Evolutionary conservation across 2,329 filamentous ascomycete species (phyloP).

Genomic region (Akanthomyces muscarius): DNA sequence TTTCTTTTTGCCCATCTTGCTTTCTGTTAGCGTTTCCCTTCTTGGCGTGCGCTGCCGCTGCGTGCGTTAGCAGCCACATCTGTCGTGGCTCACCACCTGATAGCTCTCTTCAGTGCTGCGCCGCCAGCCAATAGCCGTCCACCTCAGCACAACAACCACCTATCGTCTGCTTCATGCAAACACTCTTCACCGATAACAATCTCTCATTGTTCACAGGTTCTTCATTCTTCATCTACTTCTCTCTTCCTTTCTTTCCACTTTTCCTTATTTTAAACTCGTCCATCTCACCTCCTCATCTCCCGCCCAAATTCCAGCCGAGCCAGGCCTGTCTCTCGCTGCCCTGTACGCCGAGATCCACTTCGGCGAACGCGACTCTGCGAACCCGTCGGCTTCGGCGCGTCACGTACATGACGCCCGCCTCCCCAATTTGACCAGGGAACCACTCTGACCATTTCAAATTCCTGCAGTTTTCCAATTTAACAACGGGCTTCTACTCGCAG

Average conservation of each 20-base stretch:
- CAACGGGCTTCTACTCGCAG: background rate
- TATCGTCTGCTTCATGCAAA: background rate
- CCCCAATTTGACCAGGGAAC: conserved; percentile 28
- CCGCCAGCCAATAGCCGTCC: background rate
- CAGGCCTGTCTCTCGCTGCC: conserved; percentile 9
- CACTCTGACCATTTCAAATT: conserved; percentile 16
- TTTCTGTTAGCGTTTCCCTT: background rate
- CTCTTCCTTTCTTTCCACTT: conserved; percentile 4
- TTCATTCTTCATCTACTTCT: background rate
- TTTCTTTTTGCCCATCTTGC: background rate
- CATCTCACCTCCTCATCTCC: conserved; percentile 1
- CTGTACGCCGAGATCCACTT: conserved; percentile 23
- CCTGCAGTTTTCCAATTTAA: background rate
- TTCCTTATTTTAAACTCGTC: conserved; percentile 4
- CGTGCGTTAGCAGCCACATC: background rate
- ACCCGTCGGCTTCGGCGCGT: conserved; percentile 28
- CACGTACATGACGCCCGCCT: conserved; percentile 39
- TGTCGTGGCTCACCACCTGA: background rate
- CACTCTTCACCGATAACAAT: background rate
- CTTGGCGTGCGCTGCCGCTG: background rate
- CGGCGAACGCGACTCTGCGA: conserved; percentile 30
- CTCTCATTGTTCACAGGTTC: background rate
- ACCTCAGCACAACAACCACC: background rate
- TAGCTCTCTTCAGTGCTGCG: background rate
- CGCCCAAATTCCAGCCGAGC: conserved; percentile 7